Evolutionary conservation across 192 early-diverging fungal genomes (phyloP).

Genomic region (Chytriomyces confervae): DNA sequence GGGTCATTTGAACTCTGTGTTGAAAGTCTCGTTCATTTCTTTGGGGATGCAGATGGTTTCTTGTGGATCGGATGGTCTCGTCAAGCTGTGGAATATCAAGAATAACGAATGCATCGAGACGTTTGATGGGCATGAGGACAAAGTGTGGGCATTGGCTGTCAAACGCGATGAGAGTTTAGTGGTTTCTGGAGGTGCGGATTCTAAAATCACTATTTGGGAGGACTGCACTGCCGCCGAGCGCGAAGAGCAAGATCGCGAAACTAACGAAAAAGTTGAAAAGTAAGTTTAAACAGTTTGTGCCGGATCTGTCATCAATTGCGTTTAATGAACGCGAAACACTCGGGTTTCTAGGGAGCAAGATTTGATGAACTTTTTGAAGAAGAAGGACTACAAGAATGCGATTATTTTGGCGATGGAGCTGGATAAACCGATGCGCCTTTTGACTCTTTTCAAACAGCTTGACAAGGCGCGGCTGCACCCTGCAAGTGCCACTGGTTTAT

Average conservation of each 20-base stretch:
- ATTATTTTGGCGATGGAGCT: slow-evolving; percentile 87
- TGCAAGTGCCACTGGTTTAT: slow-evolving; percentile 64
- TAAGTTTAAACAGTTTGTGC: slow-evolving; percentile 40
- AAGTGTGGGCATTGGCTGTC: slow-evolving; percentile 89
- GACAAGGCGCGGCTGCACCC: slow-evolving; percentile 29
- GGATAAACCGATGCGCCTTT: slow-evolving; percentile 84
- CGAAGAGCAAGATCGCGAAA: slow-evolving; percentile 64
- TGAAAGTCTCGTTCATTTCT: slow-evolving; percentile 83
- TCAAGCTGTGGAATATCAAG: slow-evolving; percentile 97
- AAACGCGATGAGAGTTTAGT: slow-evolving; percentile 69
- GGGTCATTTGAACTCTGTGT: slow-evolving; percentile 95
- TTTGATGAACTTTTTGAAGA: slow-evolving; percentile 80
- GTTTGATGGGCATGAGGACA: slow-evolving; percentile 93
- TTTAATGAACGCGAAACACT: slow-evolving; percentile 18
- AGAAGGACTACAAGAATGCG: slow-evolving; percentile 92
- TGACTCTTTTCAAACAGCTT: slow-evolving; percentile 59
- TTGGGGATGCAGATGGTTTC: slow-evolving; percentile 88
- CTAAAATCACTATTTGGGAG: slow-evolving; percentile 89
- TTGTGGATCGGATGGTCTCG: slow-evolving; percentile 87
- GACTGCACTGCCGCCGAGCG: slow-evolving; percentile 88
- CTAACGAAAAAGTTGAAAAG: slow-evolving; percentile 77
- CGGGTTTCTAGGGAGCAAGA: slow-evolving; percentile 79
- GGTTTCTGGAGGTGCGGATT: slow-evolving; percentile 91
- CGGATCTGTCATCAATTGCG: background rate
- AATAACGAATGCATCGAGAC: slow-evolving; percentile 88